phyloP scores from a whole-genome alignment of 2,329 filamentous ascomycete genomes.

The Microdochium nivale region DNA sequence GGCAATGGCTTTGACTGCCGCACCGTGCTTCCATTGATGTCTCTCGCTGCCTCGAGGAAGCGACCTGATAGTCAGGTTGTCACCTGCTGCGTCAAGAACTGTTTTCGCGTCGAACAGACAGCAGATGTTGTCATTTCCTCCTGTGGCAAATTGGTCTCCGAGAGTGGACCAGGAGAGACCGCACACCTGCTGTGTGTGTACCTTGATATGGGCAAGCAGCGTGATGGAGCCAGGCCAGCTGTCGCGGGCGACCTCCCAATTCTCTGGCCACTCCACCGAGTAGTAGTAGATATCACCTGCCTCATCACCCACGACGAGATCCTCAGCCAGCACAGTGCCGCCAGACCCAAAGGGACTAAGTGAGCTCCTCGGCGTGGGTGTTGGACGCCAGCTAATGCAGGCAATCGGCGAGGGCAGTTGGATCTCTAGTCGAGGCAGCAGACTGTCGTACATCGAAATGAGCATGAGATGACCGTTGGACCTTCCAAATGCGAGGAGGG shows the following conservation, averaged over 20 bases:
- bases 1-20: slow-evolving; percentile 92
- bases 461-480: slow-evolving; percentile 69
- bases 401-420: slow-evolving; percentile 65
- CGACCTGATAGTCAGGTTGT: slow-evolving; percentile 26
- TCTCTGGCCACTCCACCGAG: slow-evolving; percentile 72
- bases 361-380: slow-evolving; percentile 41
- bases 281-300: slow-evolving; percentile 80
- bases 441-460: slow-evolving; percentile 64
- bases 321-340: slow-evolving; percentile 59
- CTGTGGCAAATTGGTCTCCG: slow-evolving; percentile 71
- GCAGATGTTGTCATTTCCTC: slow-evolving; percentile 87
- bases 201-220: slow-evolving; percentile 65
- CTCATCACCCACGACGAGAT: slow-evolving; percentile 81
- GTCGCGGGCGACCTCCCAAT: slow-evolving; percentile 53
- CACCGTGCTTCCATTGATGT: slow-evolving; percentile 70
- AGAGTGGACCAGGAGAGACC: slow-evolving; percentile 81
- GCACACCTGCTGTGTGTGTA: slow-evolving; percentile 86
- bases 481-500: slow-evolving; percentile 77
- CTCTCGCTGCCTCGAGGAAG: slow-evolving; percentile 50
- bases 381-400: slow-evolving; percentile 75
- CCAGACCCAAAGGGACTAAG: slow-evolving; percentile 36
- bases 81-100: slow-evolving; percentile 30
- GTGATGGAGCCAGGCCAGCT: slow-evolving; percentile 73
- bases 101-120: slow-evolving; percentile 66
- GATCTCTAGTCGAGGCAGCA: slow-evolving; percentile 64